Evolutionary conservation across 805 yeast species (phyloP).

Genomic region (Cephaloascus albidus): DNA sequence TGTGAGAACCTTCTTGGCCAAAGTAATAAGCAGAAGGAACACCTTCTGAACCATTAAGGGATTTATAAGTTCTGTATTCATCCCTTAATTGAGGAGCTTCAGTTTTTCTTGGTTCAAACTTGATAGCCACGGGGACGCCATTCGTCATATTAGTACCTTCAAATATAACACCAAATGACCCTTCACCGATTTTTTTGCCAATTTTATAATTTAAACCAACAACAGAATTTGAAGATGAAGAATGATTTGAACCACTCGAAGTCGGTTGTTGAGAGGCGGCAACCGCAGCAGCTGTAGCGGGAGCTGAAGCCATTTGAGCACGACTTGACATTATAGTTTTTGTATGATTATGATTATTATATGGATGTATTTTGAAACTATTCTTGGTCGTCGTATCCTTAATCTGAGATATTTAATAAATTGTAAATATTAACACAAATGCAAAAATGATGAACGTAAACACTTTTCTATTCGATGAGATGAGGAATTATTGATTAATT

Average conservation of each 20-base stretch:
- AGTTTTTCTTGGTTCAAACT: slow-evolving; percentile 92
- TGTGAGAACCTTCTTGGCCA: slow-evolving; percentile 80
- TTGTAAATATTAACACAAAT: too few species aligned
- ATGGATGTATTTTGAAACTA: too few species aligned
- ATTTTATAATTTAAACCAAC: slow-evolving; percentile 89
- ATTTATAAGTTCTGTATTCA: slow-evolving; percentile 90
- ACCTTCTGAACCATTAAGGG: slow-evolving; percentile 58
- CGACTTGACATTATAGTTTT: neutral
- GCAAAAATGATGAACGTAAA: too few species aligned
- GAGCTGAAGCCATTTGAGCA: neutral
- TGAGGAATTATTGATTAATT: too few species aligned
- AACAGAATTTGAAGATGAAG: slow-evolving; percentile 6
- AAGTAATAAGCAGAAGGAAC: slow-evolving; percentile 80
- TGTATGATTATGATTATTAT: too few species aligned
- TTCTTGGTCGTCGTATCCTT: too few species aligned
- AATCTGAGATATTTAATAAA: too few species aligned
- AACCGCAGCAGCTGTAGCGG: neutral
- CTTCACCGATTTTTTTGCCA: slow-evolving; percentile 97
- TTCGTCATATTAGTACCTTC: slow-evolving; percentile 91
- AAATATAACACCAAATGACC: slow-evolving; percentile 95
- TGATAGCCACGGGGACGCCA: slow-evolving; percentile 82
- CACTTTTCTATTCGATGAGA: too few species aligned
- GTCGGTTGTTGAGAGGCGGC: neutral
- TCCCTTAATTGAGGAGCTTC: slow-evolving; percentile 97
- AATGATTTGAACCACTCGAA: neutral